Evolutionary conservation across 495 filamentous ascomycete genomes (phyloP), one percentile per base, ranked within the genome.

Genomic region (Penicillium macrosclerotiorum): DNA sequence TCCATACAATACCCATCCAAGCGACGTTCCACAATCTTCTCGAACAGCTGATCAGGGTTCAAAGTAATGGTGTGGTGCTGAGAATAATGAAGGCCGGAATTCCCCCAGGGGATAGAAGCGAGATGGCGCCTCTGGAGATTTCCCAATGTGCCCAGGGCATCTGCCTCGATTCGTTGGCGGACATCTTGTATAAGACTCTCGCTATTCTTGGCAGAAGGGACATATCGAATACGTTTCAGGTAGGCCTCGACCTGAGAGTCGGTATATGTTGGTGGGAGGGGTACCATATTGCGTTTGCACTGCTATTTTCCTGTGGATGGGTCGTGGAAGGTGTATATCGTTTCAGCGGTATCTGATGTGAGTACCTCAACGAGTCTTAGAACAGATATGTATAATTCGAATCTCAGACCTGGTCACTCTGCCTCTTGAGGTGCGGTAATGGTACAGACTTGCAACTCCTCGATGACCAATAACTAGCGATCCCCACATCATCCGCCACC

Each of bases 1-100:
- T 91, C 88, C 83, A 90, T 88, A 64, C 86, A 90, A 50, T 89
- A 89, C 0, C 88, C 86, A 23, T 88, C 88, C 16, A 82, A 62
- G n/a, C 77, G 75, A 36, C 76, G 71, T 20, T 61, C 59, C 6
- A 89, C 79, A 26, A 90, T 76, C 67, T 89, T 90, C 18, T 74
- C 53, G 51, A 77, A 90, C 3, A 90, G 57, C 18, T 73, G 65
- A 18, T 82, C 62, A 2, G 80, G 78, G 41, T 82, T 68, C 5
- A 87, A 63, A 2, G 75, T 77, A 20, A 88, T 71, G 8, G 66
- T 64, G 33, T 78, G 79, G 37, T 75, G 65, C 3, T 64, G 56
- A 45, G 57, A 88, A 62, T 82, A 82, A 48, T 82, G 80, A 20
- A 81, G 54, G 5, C 53, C 64, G 6, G 79, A 63, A 53, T 85